Evolutionary conservation across 257 asterid species (phyloP), one percentile per base, ranked within the genome.

Genomic region (Nicotiana obtusifolia): DNA sequence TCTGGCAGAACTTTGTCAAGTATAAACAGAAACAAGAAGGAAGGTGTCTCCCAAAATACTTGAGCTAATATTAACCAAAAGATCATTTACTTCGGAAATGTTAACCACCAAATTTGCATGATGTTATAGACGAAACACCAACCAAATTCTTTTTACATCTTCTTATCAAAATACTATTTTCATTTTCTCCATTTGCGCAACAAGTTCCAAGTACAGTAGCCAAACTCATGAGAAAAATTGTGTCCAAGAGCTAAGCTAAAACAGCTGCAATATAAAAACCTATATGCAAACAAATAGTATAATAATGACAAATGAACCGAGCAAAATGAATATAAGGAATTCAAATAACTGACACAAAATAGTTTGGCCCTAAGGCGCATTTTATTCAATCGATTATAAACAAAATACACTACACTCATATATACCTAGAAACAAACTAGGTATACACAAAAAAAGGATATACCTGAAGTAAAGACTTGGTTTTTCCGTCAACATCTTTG

Each of bases 401-500:
- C 9, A 1, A 1, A 2, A 37, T 77, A 77, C n/a, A 44, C 20
- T 6, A 37, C 37, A 64, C 7, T 64, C 9, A 10, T 69, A 69
- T 22, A 4, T 37, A 20, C 53, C 13, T 8, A n/a, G 16, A 19
- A 7, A 30, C 30, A 28, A 31, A 22, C 52, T 26, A 22, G 53
- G 52, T 13, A 17, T 73, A 52, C 5, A 82, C 22, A 37, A 76
- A n/a, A n/a, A n/a, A n/a, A n/a, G n/a, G n/a, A n/a, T n/a, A n/a
- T 85, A 95, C 98, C 97, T 93, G 88, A 54, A 93, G 89, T 7
- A 91, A 89, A 67, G 86, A 83, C 88, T 88, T 89, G 81, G 93
- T 88, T 57, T 71, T 65, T 28, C 53, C 90, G 53, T 85, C 93
- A 5, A 88, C 81, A 82, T 91, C 91, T 76, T 86, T 95, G 3